phyloP scores from a whole-genome alignment of 371 early-diverging fungal genomes.

The Blakeslea trispora region DNA sequence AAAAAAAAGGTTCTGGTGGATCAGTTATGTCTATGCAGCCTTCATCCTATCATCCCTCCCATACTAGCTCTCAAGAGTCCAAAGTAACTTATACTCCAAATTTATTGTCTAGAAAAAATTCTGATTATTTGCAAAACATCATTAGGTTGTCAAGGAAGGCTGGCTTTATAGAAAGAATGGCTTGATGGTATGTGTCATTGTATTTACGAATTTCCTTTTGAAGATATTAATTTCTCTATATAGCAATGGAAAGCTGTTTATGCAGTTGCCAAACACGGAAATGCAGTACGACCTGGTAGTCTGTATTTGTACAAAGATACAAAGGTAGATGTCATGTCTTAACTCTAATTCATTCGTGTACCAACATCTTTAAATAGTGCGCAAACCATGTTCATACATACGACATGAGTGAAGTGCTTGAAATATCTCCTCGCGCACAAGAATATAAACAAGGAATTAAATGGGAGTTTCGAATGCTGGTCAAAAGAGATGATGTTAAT shows the following conservation, averaged over 20 bases:
- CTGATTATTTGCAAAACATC: neutral
- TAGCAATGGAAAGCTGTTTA: slow-evolving; percentile 55
- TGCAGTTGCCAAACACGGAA: slow-evolving; percentile 58
- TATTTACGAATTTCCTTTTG: slow-evolving; percentile 1
- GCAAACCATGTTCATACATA: slow-evolving; percentile 50
- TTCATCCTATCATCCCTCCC: slow-evolving; percentile 8
- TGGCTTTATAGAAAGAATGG: slow-evolving; percentile 49
- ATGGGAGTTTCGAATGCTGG: slow-evolving; percentile 50
- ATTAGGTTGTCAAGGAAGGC: slow-evolving; percentile 48
- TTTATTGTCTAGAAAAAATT: neutral
- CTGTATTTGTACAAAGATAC: slow-evolving; percentile 52
- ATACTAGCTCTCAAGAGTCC: slow-evolving; percentile 27
- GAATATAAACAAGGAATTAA: slow-evolving; percentile 47
- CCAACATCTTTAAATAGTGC: slow-evolving; percentile 26
- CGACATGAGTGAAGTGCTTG: slow-evolving; percentile 56
- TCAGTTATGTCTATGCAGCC: slow-evolving; percentile 19
- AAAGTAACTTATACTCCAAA: slow-evolving; percentile 17
- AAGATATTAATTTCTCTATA: slow-evolving; percentile 7
- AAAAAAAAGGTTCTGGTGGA: slow-evolving; percentile 18
- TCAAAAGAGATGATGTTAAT: slow-evolving; percentile 46
- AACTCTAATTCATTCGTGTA: neutral
- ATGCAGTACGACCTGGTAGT: slow-evolving; percentile 48
- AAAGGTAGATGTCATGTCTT: slow-evolving; percentile 31
- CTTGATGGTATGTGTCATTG: slow-evolving; percentile 38
- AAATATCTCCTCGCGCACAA: slow-evolving; percentile 47